Evolutionary conservation across 176 grass and related monocot genomes (phyloP).

Genomic region (sorghum (Sorghum bicolor)): Sorghum_bicolor_NCBIv3 NC_012875.2:48459001-48459500

Average conservation of each 20-base stretch:
- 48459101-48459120: neutral
- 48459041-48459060: neutral
- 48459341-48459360: conserved; percentile 1
- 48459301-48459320: neutral
- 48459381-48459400: neutral
- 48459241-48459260: neutral
- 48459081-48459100: neutral
- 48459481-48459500: neutral
- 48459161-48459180: neutral
- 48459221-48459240: neutral
- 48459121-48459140: neutral
- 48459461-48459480: neutral
- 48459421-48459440: neutral
- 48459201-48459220: neutral
- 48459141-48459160: neutral
- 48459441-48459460: neutral
- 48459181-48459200: neutral
- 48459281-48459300: neutral
- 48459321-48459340: neutral
- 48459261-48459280: neutral
- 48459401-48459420: neutral
- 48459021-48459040: conserved; percentile 8
- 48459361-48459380: neutral
- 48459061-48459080: neutral
- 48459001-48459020: neutral